Base-by-base conservation (phyloP, 306 rosid genomes). In the Ormosia semicastrata region DNA sequence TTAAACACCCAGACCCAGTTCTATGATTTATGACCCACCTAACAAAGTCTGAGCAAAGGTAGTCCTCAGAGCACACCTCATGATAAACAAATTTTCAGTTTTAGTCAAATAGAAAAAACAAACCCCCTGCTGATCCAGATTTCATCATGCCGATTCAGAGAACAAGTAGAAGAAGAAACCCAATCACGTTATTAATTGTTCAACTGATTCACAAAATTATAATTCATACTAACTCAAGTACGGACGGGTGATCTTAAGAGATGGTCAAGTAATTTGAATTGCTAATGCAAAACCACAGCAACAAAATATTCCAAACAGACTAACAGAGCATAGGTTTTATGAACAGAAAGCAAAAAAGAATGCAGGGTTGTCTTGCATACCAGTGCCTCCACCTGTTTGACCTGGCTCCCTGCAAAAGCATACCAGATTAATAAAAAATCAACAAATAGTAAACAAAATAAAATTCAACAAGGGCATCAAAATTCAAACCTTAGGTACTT, bases 321-420 rank as follows among this genome's bases (percentile, higher is more conserved):
- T 41, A 67, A 36, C 29, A 17, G 41, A 39, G 43, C 57, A 67
- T 34, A 33, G 60, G 65, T 67, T 76, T 37, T 74, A 53, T 46
- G 3, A 64, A 82, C 84, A 80, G 37, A 80, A 84, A 80, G 10
- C 53, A 50, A 15, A 30, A 75, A 29, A 54, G 33, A 71, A 76
- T 14, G 39, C 36, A 65, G 77, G 39, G 76, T 37, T 53, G 43
- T 32, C 37, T 80, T 40, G 81, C 85, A 39, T 77, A 80, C 87
- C 87, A 36, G 83, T 50, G 83, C 83, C 87, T 58, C 83, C 87
- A 54, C 83, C 89, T 24, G 85, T 71, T 86, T 83, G 89, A 47
- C 85, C 89, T 37, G 85, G 82, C 66, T 71, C 83, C 87, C 87
- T 86, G 89, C 47, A 84, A 81, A 70, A 52, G 65, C 57, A 58